These are phyloP conservation scores for Eragrostis nindensis DNA, from an alignment of 176 grass and related monocot species.

Conservation along the genomic window DNA sequence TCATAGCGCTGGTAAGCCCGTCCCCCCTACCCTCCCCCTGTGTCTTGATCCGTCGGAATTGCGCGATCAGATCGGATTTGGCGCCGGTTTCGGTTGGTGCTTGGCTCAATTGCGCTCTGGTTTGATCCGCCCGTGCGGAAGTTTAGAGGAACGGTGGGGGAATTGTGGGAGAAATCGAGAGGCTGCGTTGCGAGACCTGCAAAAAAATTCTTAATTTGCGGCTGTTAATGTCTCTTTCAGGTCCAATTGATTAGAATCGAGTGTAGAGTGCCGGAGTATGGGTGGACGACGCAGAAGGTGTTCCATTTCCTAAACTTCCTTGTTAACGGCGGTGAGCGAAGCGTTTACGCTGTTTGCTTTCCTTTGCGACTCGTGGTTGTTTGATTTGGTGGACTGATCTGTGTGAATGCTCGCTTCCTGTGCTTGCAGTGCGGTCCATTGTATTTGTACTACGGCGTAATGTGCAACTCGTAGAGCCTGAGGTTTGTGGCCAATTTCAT, in stretches of 20 bases:
- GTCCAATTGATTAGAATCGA: constrained; percentile 99
- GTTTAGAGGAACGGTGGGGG: background rate
- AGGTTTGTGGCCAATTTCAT: constrained; percentile 56
- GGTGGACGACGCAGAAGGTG: constrained; percentile 99
- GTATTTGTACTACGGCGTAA: constrained; percentile 76
- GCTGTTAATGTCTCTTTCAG: constrained; percentile 41
- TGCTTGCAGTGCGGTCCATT: constrained; percentile 74
- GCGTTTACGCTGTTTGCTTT: background rate
- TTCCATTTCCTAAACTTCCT: constrained; percentile 99
- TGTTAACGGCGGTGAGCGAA: constrained; percentile 81
- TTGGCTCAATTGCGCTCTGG: background rate
- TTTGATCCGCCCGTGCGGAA: background rate
- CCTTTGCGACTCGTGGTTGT: background rate
- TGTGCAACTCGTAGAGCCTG: constrained; percentile 74
- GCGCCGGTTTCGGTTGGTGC: background rate
- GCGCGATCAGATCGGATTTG: background rate
- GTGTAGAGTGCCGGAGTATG: constrained; percentile 95
- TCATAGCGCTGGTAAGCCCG: constrained; percentile 68
- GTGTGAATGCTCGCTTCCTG: background rate
- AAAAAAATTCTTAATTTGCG: background rate
- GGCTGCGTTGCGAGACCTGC: background rate
- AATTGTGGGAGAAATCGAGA: background rate
- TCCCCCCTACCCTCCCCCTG: background rate
- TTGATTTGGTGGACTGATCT: constrained; percentile 25
- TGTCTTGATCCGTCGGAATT: constrained; percentile 21